phyloP scores from a whole-genome alignment of 306 rosid species.

The Sophora flavescens region DNA sequence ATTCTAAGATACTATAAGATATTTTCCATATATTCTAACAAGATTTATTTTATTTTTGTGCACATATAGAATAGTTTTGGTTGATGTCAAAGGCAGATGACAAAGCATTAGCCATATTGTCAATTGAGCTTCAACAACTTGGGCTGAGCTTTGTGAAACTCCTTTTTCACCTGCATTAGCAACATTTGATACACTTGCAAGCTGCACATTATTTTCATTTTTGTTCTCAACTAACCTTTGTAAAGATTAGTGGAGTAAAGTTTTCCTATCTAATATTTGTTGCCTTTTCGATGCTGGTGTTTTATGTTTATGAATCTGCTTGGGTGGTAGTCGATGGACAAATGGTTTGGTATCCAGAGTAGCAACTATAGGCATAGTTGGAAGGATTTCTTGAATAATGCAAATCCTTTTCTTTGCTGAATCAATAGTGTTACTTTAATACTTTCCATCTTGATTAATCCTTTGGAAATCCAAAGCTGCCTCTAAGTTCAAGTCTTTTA shows the following conservation, averaged over 20 bases:
- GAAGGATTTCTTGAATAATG: too few relatives aligned
- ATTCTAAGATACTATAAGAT: too few relatives aligned
- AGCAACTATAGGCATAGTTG: neutral
- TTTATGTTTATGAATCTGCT: neutral
- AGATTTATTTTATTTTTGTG: neutral
- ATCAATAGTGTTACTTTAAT: neutral
- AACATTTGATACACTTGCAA: constrained; percentile 14
- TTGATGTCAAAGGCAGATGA: constrained; percentile 9
- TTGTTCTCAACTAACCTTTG: neutral
- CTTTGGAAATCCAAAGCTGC: too few relatives aligned
- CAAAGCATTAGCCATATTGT: constrained; percentile 8
- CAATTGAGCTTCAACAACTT: constrained; percentile 11
- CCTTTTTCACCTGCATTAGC: neutral
- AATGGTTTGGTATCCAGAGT: neutral
- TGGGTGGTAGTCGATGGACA: neutral
- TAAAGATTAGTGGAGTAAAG: neutral
- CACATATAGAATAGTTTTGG: neutral
- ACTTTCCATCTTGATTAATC: neutral
- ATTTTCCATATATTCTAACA: too few relatives aligned
- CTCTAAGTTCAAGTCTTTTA: constrained; percentile 1
- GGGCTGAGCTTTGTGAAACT: constrained; percentile 15
- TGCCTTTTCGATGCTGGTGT: neutral
- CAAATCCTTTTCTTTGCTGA: neutral
- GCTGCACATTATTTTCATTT: neutral
- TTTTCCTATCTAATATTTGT: neutral